A percentile compares a stretch with the other conserved stretches of the same genome.
These are phyloP conservation scores for Fusarium longipes DNA, from an alignment of 2,329 filamentous ascomycete species.

Conservation along the genomic window DNA sequence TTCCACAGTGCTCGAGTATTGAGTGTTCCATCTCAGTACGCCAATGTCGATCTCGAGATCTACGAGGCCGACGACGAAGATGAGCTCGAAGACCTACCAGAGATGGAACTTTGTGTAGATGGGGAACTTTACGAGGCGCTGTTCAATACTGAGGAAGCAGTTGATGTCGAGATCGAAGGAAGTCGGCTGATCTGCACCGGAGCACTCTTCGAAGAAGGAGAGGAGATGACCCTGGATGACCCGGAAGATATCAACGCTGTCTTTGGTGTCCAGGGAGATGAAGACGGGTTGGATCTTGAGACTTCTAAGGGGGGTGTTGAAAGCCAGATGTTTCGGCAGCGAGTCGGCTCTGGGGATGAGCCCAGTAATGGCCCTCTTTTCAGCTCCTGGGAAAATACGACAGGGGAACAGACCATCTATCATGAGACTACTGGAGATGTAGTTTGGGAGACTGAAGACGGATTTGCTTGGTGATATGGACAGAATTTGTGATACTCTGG, in stretches of 20 bases:
- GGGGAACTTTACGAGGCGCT: conserved; percentile 42
- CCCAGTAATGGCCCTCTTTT: not conserved
- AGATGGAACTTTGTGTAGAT: conserved; percentile 49
- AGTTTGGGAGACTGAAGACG: conserved; percentile 25
- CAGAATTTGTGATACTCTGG: not conserved
- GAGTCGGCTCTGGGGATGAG: not conserved
- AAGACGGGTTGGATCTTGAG: not conserved
- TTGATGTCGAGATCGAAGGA: conserved; percentile 47
- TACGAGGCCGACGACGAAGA: conserved; percentile 46
- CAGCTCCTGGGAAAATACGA: not conserved
- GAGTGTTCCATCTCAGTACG: not conserved
- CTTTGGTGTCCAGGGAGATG: not conserved
- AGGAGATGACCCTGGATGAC: conserved; percentile 1
- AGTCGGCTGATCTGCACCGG: conserved; percentile 37
- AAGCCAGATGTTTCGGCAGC: too few species aligned
- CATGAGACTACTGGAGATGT: not conserved
- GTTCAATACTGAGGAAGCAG: conserved; percentile 34
- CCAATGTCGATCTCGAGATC: conserved; percentile 47
- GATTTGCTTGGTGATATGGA: conserved; percentile 23
- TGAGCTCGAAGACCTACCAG: conserved; percentile 43
- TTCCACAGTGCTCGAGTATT: conserved; percentile 46
- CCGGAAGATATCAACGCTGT: not conserved
- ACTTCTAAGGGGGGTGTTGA: not conserved
- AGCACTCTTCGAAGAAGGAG: conserved; percentile 21
- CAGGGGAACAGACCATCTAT: not conserved